Evolutionary conservation across 148 eudicot genomes (phyloP), one percentile per base, ranked within the genome.

Genomic region (Vaccinium corymbosum): DNA sequence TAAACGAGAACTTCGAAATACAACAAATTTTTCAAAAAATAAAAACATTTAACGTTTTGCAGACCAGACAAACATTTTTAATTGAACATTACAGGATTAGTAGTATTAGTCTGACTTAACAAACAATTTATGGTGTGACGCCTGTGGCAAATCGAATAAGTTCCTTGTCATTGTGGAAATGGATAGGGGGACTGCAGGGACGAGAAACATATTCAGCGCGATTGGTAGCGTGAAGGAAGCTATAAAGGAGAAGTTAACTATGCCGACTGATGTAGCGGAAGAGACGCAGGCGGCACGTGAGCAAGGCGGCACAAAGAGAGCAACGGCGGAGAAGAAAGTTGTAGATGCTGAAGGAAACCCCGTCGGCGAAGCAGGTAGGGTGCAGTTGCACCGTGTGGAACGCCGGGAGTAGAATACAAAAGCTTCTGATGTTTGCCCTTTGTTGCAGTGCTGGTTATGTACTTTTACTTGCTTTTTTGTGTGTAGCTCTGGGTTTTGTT

Each of bases 171-270:
- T 35, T 9, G 71, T 56, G 68, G 52, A 51, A 11, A 17, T 9
- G 49, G 48, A 7, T 78, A 88, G 93, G 90, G 91, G 92, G 3
- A 83, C 53, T 0, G 93, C 88, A 22, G 93, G 83, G 6, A 84
- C 80, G 49, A 35, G 76, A 14, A 89, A 85, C 15, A 72, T 92
- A 80, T 77, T 90, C 35, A 87, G 95, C 5, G 86, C 90, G 3
- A 72, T 88, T 20, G 89, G 91, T 6, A 86, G 81, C 49, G 81
- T 89, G 80, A 85, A 80, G 25, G 94, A 86, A 2, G 89, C 91
- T 1, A 86, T 92, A 10, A 87, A 89, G 85, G 90, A 85, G 83
- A 94, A 91, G 84, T 78, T 93, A 4, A 84, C 91, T 1, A 82
- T 81, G 83, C 90, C 92, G 35, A 74, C 85, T 0, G 91, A 90